Evolutionary conservation across 495 filamentous ascomycete species (phyloP).

Genomic region (Aspergillus asperescens): DNA sequence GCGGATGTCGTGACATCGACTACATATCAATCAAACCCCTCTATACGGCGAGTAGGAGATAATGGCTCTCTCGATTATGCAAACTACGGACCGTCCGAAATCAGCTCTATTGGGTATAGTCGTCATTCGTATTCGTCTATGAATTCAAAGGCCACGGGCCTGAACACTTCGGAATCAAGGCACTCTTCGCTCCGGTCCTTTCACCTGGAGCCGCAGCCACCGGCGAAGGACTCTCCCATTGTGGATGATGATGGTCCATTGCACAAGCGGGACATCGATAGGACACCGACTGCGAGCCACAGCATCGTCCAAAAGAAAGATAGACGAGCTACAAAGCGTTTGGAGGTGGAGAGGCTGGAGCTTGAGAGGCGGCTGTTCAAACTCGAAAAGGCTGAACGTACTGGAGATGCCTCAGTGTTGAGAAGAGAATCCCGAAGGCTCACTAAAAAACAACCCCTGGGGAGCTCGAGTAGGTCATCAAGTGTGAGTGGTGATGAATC

Average conservation of each 20-base stretch:
- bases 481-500: slow-evolving; percentile 28
- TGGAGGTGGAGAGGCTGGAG: slow-evolving; percentile 38
- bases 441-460: slow-evolving; percentile 35
- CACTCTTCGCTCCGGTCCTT: slow-evolving; percentile 10
- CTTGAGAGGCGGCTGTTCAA: slow-evolving; percentile 32
- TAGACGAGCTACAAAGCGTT: slow-evolving; percentile 31
- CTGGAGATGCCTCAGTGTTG: slow-evolving; percentile 15
- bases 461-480: slow-evolving; percentile 31
- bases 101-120: slow-evolving; percentile 3
- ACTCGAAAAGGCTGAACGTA: slow-evolving; percentile 29
- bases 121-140: slow-evolving; percentile 4
- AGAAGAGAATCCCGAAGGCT: slow-evolving; percentile 31
- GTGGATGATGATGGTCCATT: not conserved
- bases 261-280: slow-evolving; percentile 12
- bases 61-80: not conserved
- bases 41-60: not conserved
- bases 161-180: not conserved
- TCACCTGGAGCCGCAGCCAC: not conserved
- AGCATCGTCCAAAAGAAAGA: slow-evolving; percentile 24
- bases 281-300: slow-evolving; percentile 20
- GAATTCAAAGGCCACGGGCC: not conserved
- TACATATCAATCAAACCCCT: not conserved
- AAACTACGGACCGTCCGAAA: slow-evolving; percentile 1
- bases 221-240: not conserved
- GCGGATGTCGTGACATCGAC: not conserved